Evolutionary conservation across 2,329 filamentous ascomycete genomes (phyloP).

Genomic region (Didymosphaeria variabile): DNA sequence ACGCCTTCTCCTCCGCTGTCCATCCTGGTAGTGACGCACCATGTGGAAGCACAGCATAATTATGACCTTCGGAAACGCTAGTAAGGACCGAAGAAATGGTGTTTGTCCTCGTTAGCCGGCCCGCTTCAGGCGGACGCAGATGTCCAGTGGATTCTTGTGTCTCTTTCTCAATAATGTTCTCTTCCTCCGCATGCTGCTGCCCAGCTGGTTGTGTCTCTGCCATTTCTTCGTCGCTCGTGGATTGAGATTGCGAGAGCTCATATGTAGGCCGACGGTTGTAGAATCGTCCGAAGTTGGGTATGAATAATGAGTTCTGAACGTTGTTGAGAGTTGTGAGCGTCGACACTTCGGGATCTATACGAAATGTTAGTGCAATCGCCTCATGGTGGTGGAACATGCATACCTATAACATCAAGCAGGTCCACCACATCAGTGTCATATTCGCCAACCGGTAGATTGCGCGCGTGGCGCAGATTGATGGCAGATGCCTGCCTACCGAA

Average conservation of each 20-base stretch:
- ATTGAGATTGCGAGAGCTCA: slow-evolving; percentile 65
- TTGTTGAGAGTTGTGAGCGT: slow-evolving; percentile 86
- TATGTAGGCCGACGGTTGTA: slow-evolving; percentile 83
- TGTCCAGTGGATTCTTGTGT: slow-evolving; percentile 24
- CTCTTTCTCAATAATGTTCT: slow-evolving; percentile 26
- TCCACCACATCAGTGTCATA: slow-evolving; percentile 71
- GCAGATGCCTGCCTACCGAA: slow-evolving; percentile 34
- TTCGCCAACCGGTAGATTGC: slow-evolving; percentile 41
- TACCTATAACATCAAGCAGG: slow-evolving; percentile 74
- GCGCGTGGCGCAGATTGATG: slow-evolving; percentile 37
- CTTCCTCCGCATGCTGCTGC: slow-evolving; percentile 15
- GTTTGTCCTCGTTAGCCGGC: slow-evolving; percentile 30
- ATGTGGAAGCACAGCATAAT: slow-evolving; percentile 82
- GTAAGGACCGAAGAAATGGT: slow-evolving; percentile 45
- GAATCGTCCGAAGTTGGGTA: slow-evolving; percentile 78
- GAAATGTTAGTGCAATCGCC: slow-evolving; percentile 40
- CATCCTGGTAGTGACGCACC: slow-evolving; percentile 78
- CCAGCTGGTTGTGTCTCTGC: slow-evolving; percentile 20
- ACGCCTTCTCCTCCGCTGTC: slow-evolving; percentile 75
- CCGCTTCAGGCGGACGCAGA: slow-evolving; percentile 19
- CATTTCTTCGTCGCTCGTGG: slow-evolving; percentile 43
- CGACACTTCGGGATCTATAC: slow-evolving; percentile 79
- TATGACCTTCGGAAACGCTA: slow-evolving; percentile 62
- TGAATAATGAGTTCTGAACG: slow-evolving; percentile 89
- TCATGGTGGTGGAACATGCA: slow-evolving; percentile 32